Evolutionary conservation across 305 asterid genomes (phyloP), one percentile per base, ranked within the genome.

Genomic region (Solanum chacoense): DNA sequence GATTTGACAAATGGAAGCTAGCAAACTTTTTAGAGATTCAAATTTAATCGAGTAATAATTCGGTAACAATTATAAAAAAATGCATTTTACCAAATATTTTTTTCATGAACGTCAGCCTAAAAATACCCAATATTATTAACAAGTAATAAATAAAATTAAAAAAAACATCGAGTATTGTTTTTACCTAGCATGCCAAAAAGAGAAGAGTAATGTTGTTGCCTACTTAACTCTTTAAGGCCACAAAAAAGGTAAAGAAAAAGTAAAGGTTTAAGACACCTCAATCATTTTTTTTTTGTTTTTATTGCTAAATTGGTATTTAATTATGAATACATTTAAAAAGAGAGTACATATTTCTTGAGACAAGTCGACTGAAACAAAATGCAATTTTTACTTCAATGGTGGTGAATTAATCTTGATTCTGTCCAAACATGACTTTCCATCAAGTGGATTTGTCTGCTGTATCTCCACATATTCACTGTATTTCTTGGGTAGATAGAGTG

Each of bases 371-470:
- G 67, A 55, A 18, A 55, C 67, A 55, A 55, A 55, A 18, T 18
- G 67, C 18, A 55, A 55, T 7, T 8, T 22, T 63, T 18, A 63
- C 10, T 63, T 22, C 24, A 22, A 63, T 63, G 73, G 16, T 65
- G 31, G 29, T 67, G 73, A 24, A 67, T 67, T 71, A 81, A 74
- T 77, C 88, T 86, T 91, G 59, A 92, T 74, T 59, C 83, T 40
- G 59, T 92, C 93, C 69, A 92, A 11, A 29, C 91, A 88, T 8
- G 91, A 45, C 73, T 92, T 92, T 3, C 87, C 91, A 34, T 89
- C 77, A 7, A 92, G 94, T 29, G 89, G 87, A 34, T 90, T 88
- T 7, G 71, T 83, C 84, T 91, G 94, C 28, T 92, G 94, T 2
- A 42, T 4, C 76, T 91, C 88, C 34, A 92, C 7, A 85, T 92